Percentiles rank a stretch among this genome's conserved stretches.
These are phyloP conservation scores for Suillus brevipes DNA, from an alignment of 768 basidiomycete genomes.

Conservation along the genomic window DNA sequence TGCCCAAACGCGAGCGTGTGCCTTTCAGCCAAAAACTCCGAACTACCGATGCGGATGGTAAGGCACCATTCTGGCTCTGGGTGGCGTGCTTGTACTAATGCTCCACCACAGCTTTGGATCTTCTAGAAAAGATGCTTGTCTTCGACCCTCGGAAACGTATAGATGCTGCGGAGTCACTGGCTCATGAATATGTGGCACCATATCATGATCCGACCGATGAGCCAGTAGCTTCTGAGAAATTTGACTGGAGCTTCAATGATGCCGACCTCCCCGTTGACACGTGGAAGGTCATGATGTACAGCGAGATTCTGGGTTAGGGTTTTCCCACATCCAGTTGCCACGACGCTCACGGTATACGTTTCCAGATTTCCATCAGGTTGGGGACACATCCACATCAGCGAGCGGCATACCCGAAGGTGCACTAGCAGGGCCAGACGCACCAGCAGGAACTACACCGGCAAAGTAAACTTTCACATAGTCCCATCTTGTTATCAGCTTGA, in stretches of 20 bases:
- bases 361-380: conserved; percentile 81
- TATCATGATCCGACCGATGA: conserved; percentile 99
- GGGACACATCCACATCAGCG: conserved; percentile 45
- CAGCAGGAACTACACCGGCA: conserved; percentile 15
- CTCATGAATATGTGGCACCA: conserved; percentile 91
- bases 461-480: conserved; percentile 7
- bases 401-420: conserved; percentile 56
- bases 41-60: conserved; percentile 83
- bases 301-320: conserved; percentile 86
- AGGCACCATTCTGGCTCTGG: conserved; percentile 21
- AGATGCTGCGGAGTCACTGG: conserved; percentile 87
- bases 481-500: background rate
- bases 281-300: conserved; percentile 99
- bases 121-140: conserved; percentile 98
- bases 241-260: conserved; percentile 99
- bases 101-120: conserved; percentile 70
- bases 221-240: conserved; percentile 88
- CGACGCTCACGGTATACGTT: background rate
- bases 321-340: background rate
- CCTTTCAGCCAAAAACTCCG: conserved; percentile 94
- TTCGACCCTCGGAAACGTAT: conserved; percentile 98
- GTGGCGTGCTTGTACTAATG: background rate
- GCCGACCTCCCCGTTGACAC: conserved; percentile 98
- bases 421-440: conserved; percentile 61
- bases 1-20: conserved; percentile 94